Base-by-base conservation (phyloP, 1,284 basidiomycete species). In the Termitomyces sp. region DNA sequence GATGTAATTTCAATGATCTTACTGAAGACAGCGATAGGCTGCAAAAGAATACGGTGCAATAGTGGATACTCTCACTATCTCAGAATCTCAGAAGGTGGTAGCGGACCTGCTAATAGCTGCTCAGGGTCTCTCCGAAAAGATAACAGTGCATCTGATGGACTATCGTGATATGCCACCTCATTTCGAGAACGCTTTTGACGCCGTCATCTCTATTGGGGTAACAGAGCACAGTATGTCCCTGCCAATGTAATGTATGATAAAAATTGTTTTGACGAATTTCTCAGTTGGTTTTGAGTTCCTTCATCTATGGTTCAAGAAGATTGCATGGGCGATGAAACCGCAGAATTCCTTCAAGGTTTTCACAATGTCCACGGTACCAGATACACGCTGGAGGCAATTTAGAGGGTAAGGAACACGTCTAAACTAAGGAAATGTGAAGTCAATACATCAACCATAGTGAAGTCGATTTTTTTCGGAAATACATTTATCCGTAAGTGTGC, bases 191-290 rank as follows among this genome's bases (percentile, higher is more conserved):
- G 70, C 77, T 0, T 88, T 90, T 59, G 88, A 90, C 65, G 80
- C 85, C 1, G 83, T 89, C 49, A 71, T 90, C 30, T 84, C 81
- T 53, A 80, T 88, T 52, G 88, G 90, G 65, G 90, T 90, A 86
- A 73, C 90, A 33, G 88, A 90, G 68, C 54, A 56, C 19, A 52
- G 54, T 56, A 40, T 17, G 44, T 45, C 26, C 5, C 9, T 44
- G 19, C 19, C 7, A 30, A 24, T 33, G 0, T 13, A 5, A 24
- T 28, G 3, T 3, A 5, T n/a, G 24, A 5, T 3, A 21, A 9
- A 36, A 9, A 7, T 15, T 5, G 10, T 19, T 33, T 24, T n/a
- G 12, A 5, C 12, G 5, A 1, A n/a, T 38, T 12, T 17, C 10
- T 10, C 31, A 55, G 54, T 55, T 24, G 54, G 54, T 1, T 47